Base-by-base conservation (phyloP, 345 rosid genomes). In the Citrus reticulata region DNA sequence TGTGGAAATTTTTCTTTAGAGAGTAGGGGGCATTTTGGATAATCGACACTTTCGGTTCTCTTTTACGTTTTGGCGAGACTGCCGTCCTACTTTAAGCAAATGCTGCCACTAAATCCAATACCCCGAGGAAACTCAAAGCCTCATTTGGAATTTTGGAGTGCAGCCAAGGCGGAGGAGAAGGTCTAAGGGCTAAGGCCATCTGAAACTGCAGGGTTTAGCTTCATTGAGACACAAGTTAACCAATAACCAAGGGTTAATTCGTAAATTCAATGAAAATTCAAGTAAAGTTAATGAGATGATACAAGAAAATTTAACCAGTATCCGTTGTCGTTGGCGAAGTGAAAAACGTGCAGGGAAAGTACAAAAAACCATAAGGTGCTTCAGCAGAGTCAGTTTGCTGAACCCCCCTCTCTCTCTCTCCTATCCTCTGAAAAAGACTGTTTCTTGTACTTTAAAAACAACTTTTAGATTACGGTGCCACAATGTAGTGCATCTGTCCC, bases 391-490 rank as follows among this genome's bases (percentile, higher is more conserved):
- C 72, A 14, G 79, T 66, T 65, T 65, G 65, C 79, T 19, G 68
- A 46, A 20, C 7, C 25, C 46, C 46, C 13, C 13, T 25, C 16
- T 42, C 77, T 29, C 77, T 24, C 35, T 40, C 39, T 10, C 59
- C 77, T 20, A 37, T 9, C 24, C 35, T 63, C 60, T 20, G 60
- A 76, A 59, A 65, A 75, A 65, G 78, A 65, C 61, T 76, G 79
- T 76, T 76, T 76, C 63, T 76, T 66, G 79, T 76, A 76, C 79
- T 76, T 76, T 66, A 19, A n/a, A 76, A 42, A 19, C 51, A 30
- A 49, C n/a, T 51, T 72, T 76, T 51, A 66, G 72, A 76, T 35
- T 34, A 32, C 6, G 35, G 72, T 59, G 71, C 62, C 51, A 24
- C 19, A 4, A 76, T 76, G 54, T 14, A 59, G 49, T 76, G 72